These are phyloP conservation scores for Pleurotus citrinopileatus DNA, from an alignment of 768 basidiomycete species.

Conservation along the genomic window DNA sequence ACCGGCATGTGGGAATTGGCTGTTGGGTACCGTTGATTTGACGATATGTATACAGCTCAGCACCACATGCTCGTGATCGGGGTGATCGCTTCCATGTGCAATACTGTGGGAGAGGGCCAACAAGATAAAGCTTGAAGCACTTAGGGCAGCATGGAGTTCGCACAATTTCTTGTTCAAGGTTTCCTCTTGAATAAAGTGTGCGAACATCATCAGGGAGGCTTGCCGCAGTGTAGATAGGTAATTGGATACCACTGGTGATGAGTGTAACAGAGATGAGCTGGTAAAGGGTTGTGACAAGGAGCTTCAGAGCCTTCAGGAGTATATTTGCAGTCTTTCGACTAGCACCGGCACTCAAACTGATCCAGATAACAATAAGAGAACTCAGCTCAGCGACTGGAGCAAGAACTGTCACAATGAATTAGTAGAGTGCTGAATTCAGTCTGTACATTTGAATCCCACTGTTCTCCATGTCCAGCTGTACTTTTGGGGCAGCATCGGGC, in stretches of 20 bases:
- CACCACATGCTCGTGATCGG: slow-evolving; percentile 16
- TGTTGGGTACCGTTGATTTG: slow-evolving; percentile 14
- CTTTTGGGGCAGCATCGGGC: not conserved
- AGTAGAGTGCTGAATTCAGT: not conserved
- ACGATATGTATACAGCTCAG: slow-evolving; percentile 17
- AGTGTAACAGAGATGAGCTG: slow-evolving; percentile 13
- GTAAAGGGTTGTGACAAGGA: slow-evolving; percentile 16
- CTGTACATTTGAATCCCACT: not conserved
- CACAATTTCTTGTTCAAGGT: slow-evolving; percentile 21
- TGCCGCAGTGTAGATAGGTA: slow-evolving; percentile 6
- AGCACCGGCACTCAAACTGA: slow-evolving; percentile 17
- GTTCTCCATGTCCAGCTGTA: not conserved
- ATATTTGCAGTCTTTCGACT: slow-evolving; percentile 18
- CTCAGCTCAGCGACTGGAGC: not conserved
- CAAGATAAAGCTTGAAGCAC: slow-evolving; percentile 20
- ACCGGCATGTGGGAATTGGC: slow-evolving; percentile 20
- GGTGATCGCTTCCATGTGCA: slow-evolving; percentile 19
- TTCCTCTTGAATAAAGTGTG: slow-evolving; percentile 15
- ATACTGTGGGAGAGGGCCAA: slow-evolving; percentile 12
- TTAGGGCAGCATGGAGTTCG: slow-evolving; percentile 23
- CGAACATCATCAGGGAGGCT: slow-evolving; percentile 21
- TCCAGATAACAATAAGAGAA: slow-evolving; percentile 19
- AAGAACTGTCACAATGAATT: not conserved
- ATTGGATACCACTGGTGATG: slow-evolving; percentile 9
- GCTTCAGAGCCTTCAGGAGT: slow-evolving; percentile 17